Base-by-base conservation (phyloP, 2,329 filamentous ascomycete genomes). In the Fusarium xyrophilum region DNA sequence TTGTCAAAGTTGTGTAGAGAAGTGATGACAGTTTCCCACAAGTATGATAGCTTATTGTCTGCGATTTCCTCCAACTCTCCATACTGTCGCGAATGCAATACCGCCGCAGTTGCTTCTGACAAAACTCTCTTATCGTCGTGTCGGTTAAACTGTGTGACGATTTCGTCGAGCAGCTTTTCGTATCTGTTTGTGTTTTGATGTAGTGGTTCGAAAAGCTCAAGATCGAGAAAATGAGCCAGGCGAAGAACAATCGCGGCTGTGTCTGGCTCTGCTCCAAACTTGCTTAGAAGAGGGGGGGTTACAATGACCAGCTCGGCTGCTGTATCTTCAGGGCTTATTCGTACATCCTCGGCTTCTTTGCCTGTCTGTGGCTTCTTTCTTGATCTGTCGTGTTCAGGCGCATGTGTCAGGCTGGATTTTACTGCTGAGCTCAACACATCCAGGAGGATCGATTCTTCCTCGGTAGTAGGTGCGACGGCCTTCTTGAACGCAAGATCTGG, bases 61-160 rank as follows among this genome's bases (percentile, higher is more conserved):
- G 93, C 91, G 15, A 93, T 82, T 73, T 99, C 96, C 70, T 94
- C 91, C 35, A 97, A 87, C 75, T 97, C 95, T 64, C 96, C 93
- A 65, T 93, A 95, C 64, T 89, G 90, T 68, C 92, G 90, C 12
- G 95, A 93, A 76, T 96, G 93, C 33, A 97, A 81, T 38, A 99
- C 87, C 8, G 94, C 92, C 25, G 89, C 85, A 30, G 91, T 91
- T 17, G 93, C 95, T 78, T 97, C 94, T 14, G 89, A 88, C 46
- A 99, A 84, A 21, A 98, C 94, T 57, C 88, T 87, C 72, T 92
- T 91, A 74, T 97, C 93, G 43, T 92, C 92, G 75, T 99, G 96
- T n/a, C 93, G 89, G 73, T 91, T 89, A 80, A 99, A 98, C 73
- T 99, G 96, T 60, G 93, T 93, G 77, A 92, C 93, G 72, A 98